Percentiles rank a stretch among this genome's conserved stretches.
phyloP scores from a whole-genome alignment of 176 grass and related monocot species.

The Lolium rigidum region DNA sequence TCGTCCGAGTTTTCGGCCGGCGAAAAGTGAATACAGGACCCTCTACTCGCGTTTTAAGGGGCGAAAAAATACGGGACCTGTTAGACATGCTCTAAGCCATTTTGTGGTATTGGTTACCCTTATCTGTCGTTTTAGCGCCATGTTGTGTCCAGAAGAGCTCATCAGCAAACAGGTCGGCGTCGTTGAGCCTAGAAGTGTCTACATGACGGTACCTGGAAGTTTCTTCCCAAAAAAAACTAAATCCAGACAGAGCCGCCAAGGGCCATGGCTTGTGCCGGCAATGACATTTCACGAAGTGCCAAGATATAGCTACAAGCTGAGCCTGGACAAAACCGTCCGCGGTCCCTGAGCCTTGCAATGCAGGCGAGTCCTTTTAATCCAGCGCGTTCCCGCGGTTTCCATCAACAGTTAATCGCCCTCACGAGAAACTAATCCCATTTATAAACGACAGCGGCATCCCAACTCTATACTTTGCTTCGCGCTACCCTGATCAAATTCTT shows the following conservation, averaged over 20 bases:
- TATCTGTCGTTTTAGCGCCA: not conserved
- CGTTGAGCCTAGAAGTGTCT: conserved; percentile 34
- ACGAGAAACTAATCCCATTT: conserved; percentile 8
- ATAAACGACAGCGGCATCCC: conserved; percentile 17
- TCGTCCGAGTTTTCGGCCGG: too few relatives aligned
- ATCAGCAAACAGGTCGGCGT: not conserved
- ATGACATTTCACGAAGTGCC: not conserved
- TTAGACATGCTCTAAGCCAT: too few relatives aligned
- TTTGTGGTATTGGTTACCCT: too few relatives aligned
- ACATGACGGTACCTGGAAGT: not conserved
- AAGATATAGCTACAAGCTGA: not conserved
- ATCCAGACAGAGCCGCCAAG: not conserved
- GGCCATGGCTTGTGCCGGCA: conserved; percentile 22
- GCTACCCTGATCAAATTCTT: conserved; percentile 52
- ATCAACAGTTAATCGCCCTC: conserved; percentile 8
- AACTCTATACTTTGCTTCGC: conserved; percentile 29
- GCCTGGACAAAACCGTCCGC: not conserved
- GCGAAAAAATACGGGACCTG: too few relatives aligned
- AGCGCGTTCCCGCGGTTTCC: conserved; percentile 54
- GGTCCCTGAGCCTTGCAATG: conserved; percentile 27
- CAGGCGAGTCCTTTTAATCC: conserved; percentile 24
- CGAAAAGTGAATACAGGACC: too few relatives aligned
- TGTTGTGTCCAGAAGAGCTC: not conserved
- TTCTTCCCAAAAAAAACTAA: not conserved
- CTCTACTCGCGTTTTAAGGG: too few relatives aligned